phyloP scores from a whole-genome alignment of 2,329 filamentous ascomycete genomes.

The Pseudogymnoascus sp. region DNA sequence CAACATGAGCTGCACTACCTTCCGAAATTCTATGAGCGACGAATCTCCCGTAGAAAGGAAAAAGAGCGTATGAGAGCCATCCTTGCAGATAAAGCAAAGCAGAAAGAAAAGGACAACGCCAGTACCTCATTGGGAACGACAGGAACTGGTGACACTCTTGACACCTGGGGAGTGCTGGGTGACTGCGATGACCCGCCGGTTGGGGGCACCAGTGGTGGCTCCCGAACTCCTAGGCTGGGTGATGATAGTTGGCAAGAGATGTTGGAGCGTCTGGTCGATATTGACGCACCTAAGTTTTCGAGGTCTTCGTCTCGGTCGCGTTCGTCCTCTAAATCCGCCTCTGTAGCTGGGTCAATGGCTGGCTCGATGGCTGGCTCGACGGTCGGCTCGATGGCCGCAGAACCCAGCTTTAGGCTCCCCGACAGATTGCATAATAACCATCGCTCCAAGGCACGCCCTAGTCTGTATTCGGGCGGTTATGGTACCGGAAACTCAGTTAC shows the following conservation, averaged over 20 bases:
- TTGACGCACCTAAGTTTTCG: neutral
- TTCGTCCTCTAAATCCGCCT: neutral
- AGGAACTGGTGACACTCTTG: neutral
- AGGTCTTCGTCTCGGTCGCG: neutral
- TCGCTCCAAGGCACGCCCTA: neutral
- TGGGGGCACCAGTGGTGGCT: neutral
- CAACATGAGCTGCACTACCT: slow-evolving; percentile 3
- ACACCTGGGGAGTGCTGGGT: neutral
- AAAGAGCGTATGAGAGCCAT: slow-evolving; percentile 2
- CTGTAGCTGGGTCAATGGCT: neutral
- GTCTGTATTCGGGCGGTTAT: neutral
- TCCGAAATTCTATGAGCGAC: slow-evolving; percentile 3
- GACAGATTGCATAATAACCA: neutral
- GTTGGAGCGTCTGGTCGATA: neutral
- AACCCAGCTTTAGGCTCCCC: neutral
- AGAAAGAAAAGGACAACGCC: neutral
- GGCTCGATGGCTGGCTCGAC: neutral
- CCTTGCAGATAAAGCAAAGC: neutral
- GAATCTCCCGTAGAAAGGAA: neutral
- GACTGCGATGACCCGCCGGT: neutral
- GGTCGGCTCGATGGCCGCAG: neutral
- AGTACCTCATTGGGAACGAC: neutral
- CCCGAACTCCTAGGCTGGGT: neutral
- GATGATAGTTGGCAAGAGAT: neutral
- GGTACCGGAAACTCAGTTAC: neutral